These are phyloP conservation scores for Calocybe gambosa DNA, from an alignment of 1,284 basidiomycete genomes.

Conservation along the genomic window DNA sequence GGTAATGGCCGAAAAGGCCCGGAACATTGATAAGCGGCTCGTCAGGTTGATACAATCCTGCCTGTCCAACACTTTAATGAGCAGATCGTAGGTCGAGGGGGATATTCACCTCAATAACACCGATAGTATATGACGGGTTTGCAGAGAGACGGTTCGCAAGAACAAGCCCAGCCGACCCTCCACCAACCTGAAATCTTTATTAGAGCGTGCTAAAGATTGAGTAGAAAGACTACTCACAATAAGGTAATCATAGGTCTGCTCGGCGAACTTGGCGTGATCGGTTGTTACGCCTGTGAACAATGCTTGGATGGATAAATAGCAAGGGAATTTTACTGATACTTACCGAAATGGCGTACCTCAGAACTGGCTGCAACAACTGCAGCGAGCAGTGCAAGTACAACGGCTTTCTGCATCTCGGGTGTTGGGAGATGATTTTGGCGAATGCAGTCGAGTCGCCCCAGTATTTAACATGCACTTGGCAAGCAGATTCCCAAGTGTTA, in stretches of 20 bases:
- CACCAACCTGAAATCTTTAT: slow-evolving; percentile 8
- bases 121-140: slow-evolving; percentile 11
- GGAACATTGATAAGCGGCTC: slow-evolving; percentile 13
- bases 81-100: slow-evolving; percentile 10
- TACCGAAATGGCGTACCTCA: background rate
- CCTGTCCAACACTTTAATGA: background rate
- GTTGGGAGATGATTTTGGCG: no score
- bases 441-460: no score
- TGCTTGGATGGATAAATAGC: background rate
- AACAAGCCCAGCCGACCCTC: slow-evolving; percentile 15
- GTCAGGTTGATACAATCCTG: slow-evolving; percentile 11
- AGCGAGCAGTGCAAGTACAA: background rate
- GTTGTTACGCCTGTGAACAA: slow-evolving; percentile 10
- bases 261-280: slow-evolving; percentile 10
- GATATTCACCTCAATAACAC: slow-evolving; percentile 12
- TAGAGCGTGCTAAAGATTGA: background rate
- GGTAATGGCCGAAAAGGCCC: slow-evolving; percentile 5
- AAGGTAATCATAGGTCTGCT: slow-evolving; percentile 14
- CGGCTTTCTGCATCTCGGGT: background rate
- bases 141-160: slow-evolving; percentile 15
- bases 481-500: no score
- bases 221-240: slow-evolving; percentile 7
- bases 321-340: background rate
- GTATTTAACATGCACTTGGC: no score
- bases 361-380: background rate